Base-by-base conservation (phyloP, 768 basidiomycete species). In the Asterophora lycoperdoides region DNA sequence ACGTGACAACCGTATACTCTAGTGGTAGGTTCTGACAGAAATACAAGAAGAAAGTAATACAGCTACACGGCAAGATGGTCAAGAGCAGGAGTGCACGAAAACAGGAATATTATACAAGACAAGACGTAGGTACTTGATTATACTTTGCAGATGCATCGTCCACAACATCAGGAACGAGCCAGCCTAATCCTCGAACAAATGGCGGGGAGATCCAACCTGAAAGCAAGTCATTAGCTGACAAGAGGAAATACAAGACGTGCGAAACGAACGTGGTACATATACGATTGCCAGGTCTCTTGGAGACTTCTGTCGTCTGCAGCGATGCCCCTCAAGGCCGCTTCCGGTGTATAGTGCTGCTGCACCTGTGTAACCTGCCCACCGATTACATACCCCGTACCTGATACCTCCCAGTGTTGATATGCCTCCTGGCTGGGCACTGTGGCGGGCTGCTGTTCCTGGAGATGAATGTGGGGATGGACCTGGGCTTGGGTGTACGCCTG, bases 231-330 rank as follows among this genome's bases (percentile, higher is more conserved):
- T 23, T 23, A 23, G 23, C 11, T 9, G 36, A 18, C 7, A 20
- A n/a, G 2, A 13, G n/a, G 37, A 9, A n/a, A 38, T 17, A 15
- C 7, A 20, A n/a, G 15, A 14, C 14, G 33, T 5, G 13, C n/a
- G 14, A 29, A 23, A 45, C 67, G 56, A 46, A 81, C 74, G 57
- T 80, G 80, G 51, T 76, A 72, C 72, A 84, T 79, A 67, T 83
- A 87, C 49, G 77, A 72, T 60, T 77, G 75, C 84, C 84, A 87
- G 8, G 83, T 84, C 64, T 85, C 84, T 63, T 81, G 79, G 47
- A 84, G 55, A 40, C 76, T 72, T 42, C 70, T 67, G 59, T 81
- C 80, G 45, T 80, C 79, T 26, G 75, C 75, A 8, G 74, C 75
- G 44, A 77, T 73, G 0, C 74, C 76, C 11, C 66, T 64, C 55